Base-by-base conservation (phyloP, 2,329 filamentous ascomycete genomes). In the Apiospora aurea region DNA sequence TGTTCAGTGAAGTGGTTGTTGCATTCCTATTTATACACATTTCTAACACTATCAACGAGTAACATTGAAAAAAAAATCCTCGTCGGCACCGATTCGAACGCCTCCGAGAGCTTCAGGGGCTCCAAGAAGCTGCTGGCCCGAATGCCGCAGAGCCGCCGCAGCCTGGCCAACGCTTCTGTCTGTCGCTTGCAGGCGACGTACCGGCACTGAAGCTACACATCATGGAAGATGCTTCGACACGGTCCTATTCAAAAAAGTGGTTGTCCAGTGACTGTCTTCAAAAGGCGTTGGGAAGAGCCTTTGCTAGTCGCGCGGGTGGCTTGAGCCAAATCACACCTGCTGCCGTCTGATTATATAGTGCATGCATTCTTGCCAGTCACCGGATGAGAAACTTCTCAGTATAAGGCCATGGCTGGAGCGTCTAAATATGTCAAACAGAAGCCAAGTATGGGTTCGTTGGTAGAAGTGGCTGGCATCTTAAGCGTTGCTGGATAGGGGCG, bases 81-180 rank as follows among this genome's bases (percentile, higher is more conserved):
- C 57, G n/a, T 64, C 57, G 57, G 57, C 57, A 38, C 57, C 57
- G 57, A 64, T 34, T 64, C 18, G 57, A 41, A 64, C 57, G 57
- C 34, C 34, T 13, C 21, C 18, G 41, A 57, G 34, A 64, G 57
- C 34, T 64, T 64, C 29, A 41, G 41, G 16, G 11, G 34, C 57
- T 41, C 11, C 57, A 64, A 41, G 57, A 41, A 38, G 10, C 26
- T 53, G 53, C n/a, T 53, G 57, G 13, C 29, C 53, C 57, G 57
- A 64, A 24, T 14, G n/a, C 18, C 57, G 34, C 57, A 64, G 41
- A 18, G 13, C 57, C 10, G 13, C 57, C 10, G 57, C 18, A 64
- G 21, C 34, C 34, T 38, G 10, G 34, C 13, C 34, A 5, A 10
- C 34, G 13, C 21, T 29, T 29, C 26, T 64, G 14, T 3, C 21